Evolutionary conservation across 352 stramenopile species (phyloP), one percentile per base, ranked within the genome.

Genomic region (Globisporangium barbulae): DNA sequence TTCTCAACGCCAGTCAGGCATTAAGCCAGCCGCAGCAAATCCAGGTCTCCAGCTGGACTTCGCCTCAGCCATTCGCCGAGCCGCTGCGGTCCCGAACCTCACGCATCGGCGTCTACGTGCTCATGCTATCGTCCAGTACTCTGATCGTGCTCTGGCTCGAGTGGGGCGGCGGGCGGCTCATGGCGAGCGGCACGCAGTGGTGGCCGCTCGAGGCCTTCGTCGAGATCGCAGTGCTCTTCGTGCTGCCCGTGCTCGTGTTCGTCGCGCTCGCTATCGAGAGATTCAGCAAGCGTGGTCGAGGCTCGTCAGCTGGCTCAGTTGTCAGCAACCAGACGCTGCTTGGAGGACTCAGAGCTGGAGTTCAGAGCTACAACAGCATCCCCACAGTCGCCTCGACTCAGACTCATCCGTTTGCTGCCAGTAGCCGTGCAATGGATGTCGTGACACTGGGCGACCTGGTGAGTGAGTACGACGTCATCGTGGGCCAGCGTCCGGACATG

Each of bases 131-230:
- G 0, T 60, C 65, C 8, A 63, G 60, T 15, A 63, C 63, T 12
- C 1, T 71, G n/a, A 8, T 79, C 45, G 41, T 82, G 28, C 5
- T 79, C 6, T 81, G 73, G 73, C 66, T 82, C 19, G 67, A 75
- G 54, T 75, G 70, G 53, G 68, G 62, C 22, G 74, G 74, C 19
- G 64, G 71, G 22, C 58, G 68, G 33, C 28, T 83, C 33, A 73
- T 81, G 64, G 61, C 67, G 21, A 58, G 22, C 12, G 68, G 72
- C 41, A 79, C 70, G 39, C 67, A 79, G 61, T 79, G 70, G 61
- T 83, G 77, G 75, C 77, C 73, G 31, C 69, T 86, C 62, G 70
- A 83, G 63, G 73, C 74, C 31, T 73, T 83, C 12, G 67, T 83
- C 30, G 77, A 80, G 53, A 75, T 73, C 31, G 31, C 61, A 33